Conservation (phyloP, 805 yeast genomes). For the Ogataea trehalophila region DNA sequence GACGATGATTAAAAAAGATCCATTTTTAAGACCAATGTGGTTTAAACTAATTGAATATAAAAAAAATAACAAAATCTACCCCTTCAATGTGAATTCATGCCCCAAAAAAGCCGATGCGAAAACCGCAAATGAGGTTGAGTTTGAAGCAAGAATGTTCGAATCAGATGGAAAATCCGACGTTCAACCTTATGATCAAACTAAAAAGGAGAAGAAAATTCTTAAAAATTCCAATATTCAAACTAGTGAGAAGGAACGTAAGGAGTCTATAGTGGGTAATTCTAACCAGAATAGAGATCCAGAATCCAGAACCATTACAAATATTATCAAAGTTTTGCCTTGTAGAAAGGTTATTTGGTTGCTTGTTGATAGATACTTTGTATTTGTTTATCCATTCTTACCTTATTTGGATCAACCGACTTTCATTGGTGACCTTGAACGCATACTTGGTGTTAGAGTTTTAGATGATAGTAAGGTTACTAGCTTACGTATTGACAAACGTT, state of each 20-base stretch:
- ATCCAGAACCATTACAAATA: constrained; percentile 20
- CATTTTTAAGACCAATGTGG: constrained; percentile 34
- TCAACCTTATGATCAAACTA: constrained; percentile 23
- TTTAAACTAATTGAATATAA: constrained; percentile 18
- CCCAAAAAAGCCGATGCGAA: neutral
- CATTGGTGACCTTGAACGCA: constrained; percentile 28
- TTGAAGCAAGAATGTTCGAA: constrained; percentile 30
- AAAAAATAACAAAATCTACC: constrained; percentile 13
- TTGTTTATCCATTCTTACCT: constrained; percentile 45
- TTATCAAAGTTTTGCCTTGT: constrained; percentile 38
- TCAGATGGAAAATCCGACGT: constrained; percentile 37
- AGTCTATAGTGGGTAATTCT: constrained; percentile 8
- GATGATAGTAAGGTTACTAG: constrained; percentile 30
- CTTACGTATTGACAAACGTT: constrained; percentile 35
- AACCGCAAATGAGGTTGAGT: constrained; percentile 16
- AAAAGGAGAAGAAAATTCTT: constrained; percentile 5
- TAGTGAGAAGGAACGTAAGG: constrained; percentile 7
- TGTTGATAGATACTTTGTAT: constrained; percentile 38
- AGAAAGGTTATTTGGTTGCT: constrained; percentile 41
- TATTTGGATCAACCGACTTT: constrained; percentile 37
- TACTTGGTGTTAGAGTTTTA: constrained; percentile 34
- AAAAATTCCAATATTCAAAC: neutral
- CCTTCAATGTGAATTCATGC: neutral
- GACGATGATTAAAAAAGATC: constrained; percentile 44
- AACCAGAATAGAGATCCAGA: constrained; percentile 16